phyloP scores from a whole-genome alignment of 106 monocot species.

The Alisma plantagoaquatica region DNA sequence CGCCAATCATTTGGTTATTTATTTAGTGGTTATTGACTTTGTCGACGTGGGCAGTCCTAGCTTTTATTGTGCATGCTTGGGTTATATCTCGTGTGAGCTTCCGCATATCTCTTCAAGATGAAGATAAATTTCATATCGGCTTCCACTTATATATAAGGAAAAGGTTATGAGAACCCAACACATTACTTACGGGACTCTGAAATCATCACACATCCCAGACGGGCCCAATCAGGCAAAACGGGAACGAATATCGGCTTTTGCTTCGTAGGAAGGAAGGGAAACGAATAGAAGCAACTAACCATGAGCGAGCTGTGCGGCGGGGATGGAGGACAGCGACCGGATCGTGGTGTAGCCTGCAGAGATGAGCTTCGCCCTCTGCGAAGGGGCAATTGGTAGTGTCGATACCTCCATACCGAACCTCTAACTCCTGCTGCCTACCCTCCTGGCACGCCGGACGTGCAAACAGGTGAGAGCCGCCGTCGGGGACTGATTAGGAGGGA shows the following conservation, averaged over 20 bases:
- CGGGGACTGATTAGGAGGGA: no score
- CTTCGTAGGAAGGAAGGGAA: neutral
- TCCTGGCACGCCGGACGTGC: no score
- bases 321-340: conserved; percentile 23
- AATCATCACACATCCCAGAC: neutral
- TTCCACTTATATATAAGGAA: neutral
- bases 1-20: no score
- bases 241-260: neutral
- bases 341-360: conserved; percentile 30
- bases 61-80: no score
- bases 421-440: conserved; percentile 39
- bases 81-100: no score
- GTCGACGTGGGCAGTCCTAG: no score
- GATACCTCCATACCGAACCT: conserved; percentile 22
- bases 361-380: conserved; percentile 28
- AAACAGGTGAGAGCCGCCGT: no score
- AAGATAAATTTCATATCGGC: neutral
- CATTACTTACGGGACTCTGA: neutral
- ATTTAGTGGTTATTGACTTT: no score
- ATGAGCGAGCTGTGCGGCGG: conserved; percentile 25
- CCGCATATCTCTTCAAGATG: no score
- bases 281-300: conserved; percentile 7
- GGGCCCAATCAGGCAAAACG: neutral
- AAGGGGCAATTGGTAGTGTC: conserved; percentile 22
- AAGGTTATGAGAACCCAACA: neutral